Percentiles rank a stretch among this genome's conserved stretches.
Evolutionary conservation across 805 yeast species (phyloP).

Genomic region (Zygosaccharomyces bailii): DNA sequence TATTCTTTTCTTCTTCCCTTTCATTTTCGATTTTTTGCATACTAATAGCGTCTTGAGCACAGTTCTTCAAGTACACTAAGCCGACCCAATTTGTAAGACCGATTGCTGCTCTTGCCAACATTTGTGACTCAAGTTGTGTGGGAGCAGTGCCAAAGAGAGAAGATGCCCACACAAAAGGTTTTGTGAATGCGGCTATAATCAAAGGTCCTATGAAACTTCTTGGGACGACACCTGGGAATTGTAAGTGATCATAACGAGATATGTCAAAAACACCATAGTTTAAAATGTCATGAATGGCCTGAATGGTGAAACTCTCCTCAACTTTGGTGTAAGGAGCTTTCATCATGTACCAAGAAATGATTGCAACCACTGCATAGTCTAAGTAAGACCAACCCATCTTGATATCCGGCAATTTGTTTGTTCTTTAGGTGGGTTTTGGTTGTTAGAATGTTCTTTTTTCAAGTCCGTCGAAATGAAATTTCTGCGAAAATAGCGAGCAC

Average conservation of each 20-base stretch:
- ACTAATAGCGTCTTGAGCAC: slow-evolving; percentile 31
- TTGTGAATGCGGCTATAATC: slow-evolving; percentile 46
- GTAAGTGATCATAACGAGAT: slow-evolving; percentile 61
- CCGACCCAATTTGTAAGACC: slow-evolving; percentile 60
- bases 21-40: slow-evolving; percentile 14
- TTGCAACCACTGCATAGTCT: slow-evolving; percentile 40
- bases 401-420: not conserved
- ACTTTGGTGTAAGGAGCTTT: slow-evolving; percentile 85
- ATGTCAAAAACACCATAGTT: slow-evolving; percentile 51
- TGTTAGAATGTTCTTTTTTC: not conserved
- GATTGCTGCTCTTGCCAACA: slow-evolving; percentile 53
- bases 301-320: slow-evolving; percentile 88
- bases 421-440: not conserved
- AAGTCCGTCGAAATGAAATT: not conserved
- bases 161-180: slow-evolving; percentile 34
- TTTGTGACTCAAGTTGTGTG: slow-evolving; percentile 51
- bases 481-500: not conserved
- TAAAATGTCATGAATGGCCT: slow-evolving; percentile 80
- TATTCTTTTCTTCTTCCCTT: slow-evolving; percentile 17
- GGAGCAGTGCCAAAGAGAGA: slow-evolving; percentile 10
- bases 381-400: slow-evolving; percentile 28
- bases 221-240: slow-evolving; percentile 88
- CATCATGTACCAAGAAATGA: slow-evolving; percentile 48
- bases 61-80: slow-evolving; percentile 49
- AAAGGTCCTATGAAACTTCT: slow-evolving; percentile 76